phyloP scores from a whole-genome alignment of 306 rosid species.

The Sicyos baderoa region DNA sequence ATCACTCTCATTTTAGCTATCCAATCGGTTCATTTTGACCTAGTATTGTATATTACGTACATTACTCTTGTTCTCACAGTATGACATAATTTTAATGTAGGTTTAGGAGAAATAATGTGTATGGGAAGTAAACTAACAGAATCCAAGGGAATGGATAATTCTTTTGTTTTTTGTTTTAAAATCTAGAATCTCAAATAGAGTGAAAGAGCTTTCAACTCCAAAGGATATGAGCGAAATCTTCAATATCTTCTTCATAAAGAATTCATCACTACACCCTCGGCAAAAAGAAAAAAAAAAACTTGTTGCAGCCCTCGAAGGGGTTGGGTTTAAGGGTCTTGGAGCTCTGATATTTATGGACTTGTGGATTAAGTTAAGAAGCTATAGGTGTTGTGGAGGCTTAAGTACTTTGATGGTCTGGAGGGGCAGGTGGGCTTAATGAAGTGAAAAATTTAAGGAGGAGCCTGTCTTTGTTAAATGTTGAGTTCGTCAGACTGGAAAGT shows the following conservation, averaged over 20 bases:
- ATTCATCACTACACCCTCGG: not conserved
- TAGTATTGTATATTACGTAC: not conserved
- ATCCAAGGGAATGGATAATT: not conserved
- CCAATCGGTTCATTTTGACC: not conserved
- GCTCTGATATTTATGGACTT: not conserved
- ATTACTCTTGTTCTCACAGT: not conserved
- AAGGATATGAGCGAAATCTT: not conserved
- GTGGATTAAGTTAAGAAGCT: not conserved
- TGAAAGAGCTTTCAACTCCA: not conserved
- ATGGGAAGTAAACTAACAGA: conserved; percentile 1
- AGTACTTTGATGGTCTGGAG: not conserved
- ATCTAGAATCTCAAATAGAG: not conserved
- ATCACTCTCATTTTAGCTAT: conserved; percentile 1
- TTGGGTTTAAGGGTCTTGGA: not conserved
- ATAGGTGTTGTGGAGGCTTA: not conserved
- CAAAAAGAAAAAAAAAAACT: not conserved
- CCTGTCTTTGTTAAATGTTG: not conserved
- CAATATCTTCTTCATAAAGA: not conserved
- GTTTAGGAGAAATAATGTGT: not conserved
- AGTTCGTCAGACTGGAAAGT: not conserved
- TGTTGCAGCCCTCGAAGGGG: not conserved
- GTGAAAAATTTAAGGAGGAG: not conserved
- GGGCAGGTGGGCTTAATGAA: not conserved
- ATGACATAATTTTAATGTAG: not conserved
- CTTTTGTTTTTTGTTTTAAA: not conserved